Evolutionary conservation across 768 basidiomycete species (phyloP), one percentile per base, ranked within the genome.

Genomic region (Asterophora lycoperdoides): DNA sequence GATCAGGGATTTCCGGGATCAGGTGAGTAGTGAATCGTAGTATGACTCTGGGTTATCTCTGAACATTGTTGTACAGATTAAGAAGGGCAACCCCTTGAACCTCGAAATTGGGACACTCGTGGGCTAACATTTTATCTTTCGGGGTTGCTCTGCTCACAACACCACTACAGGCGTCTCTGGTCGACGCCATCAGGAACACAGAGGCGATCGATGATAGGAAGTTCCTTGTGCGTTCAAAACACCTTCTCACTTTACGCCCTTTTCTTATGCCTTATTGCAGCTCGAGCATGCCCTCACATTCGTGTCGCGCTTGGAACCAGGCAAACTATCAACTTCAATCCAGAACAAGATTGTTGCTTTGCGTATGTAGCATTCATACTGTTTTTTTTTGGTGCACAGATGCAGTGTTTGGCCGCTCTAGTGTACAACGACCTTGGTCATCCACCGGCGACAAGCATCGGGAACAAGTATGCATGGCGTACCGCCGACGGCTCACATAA

Each of bases 381-480:
- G n/a, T 4, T 10, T 14, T 15, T 48, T 8, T 38, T 13, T 13
- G 14, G n/a, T 38, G 13, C n/a, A 4, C 19, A 46, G 14, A 51
- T 41, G 11, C 20, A n/a, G 23, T 3, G 23, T 23, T 23, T 23
- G 3, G 23, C 29, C 41, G 45, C 15, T 30, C 18, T 32, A 90
- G 88, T 89, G 49, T 92, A 90, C 64, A 80, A 85, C 54, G 92
- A 93, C 63, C 76, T 95, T 13, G 65, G 80, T 0, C 91, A 93
- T 63, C 91, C 91, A 3, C 76, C 89, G 6, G 69, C 81, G 6
- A 88, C 89, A 1, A 81, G 72, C 54, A 64, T 90, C 32, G 81
- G 87, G 14, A 69, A 74, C 19, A 56, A 78, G 43, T 83, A 80
- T 54, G 74, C 80, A 1, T 91, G 77, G 72, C 81, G 92, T 29